These are phyloP conservation scores for Saururus chinensis DNA, from an alignment of 164 flowering plant species.

Conservation along the genomic window DNA sequence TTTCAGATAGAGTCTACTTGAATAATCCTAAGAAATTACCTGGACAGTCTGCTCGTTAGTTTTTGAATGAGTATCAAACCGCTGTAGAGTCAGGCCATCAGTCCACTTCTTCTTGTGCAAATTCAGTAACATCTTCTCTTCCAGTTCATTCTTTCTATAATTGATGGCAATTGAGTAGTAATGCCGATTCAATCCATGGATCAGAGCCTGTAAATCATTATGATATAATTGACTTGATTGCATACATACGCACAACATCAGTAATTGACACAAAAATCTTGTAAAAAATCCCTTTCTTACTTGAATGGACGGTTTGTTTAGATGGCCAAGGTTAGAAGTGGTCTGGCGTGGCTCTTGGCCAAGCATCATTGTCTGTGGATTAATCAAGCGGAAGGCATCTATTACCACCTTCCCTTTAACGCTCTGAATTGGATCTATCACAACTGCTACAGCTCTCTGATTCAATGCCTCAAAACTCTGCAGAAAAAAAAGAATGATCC, in stretches of 20 bases:
- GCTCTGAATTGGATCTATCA: conserved; percentile 63
- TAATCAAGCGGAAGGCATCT: conserved; percentile 87
- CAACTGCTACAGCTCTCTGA: conserved; percentile 29
- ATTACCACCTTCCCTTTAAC: conserved; percentile 97
- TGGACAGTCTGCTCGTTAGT: conserved; percentile 47
- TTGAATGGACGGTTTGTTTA: conserved; percentile 31
- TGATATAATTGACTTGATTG: background rate
- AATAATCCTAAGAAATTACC: conserved; percentile 9
- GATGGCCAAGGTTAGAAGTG: conserved; percentile 69
- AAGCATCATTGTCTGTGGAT: conserved; percentile 89
- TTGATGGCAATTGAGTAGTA: conserved; percentile 95
- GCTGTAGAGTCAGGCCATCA: conserved; percentile 48
- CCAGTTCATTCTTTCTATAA: conserved; percentile 91
- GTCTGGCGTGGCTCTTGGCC: conserved; percentile 98
- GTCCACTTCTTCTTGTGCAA: conserved; percentile 99
- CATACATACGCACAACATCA: background rate
- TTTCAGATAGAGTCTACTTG: background rate
- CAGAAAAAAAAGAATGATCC: conserved; percentile 1
- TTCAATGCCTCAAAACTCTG: conserved; percentile 78
- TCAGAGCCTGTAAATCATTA: conserved; percentile 53
- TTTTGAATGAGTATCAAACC: conserved; percentile 23
- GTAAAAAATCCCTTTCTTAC: conserved; percentile 8
- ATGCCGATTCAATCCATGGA: conserved; percentile 90
- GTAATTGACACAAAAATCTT: background rate
- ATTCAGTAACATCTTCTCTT: conserved; percentile 42